Evolutionary conservation across 129 eudicot species (phyloP).

Genomic region (Pseudognaphalium luteoalbum): DNA sequence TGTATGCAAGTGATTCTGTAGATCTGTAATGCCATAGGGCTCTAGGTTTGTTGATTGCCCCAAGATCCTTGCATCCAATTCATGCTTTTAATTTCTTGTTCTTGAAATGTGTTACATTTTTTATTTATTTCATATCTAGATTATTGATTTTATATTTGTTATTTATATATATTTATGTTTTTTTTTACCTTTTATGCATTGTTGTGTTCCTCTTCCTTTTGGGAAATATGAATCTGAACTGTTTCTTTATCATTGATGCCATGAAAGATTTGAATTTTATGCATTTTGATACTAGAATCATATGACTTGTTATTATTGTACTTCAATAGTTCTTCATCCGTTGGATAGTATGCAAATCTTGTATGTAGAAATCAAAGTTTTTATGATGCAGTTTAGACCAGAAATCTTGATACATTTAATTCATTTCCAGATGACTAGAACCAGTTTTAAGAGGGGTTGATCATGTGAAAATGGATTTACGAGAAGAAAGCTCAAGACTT

Average conservation of each 20-base stretch:
- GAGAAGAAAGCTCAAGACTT: conserved; percentile 65
- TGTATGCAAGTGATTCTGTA: conserved; percentile 31
- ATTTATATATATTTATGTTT: not conserved
- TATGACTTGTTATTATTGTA: not conserved
- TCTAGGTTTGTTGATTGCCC: conserved; percentile 27
- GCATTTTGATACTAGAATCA: conserved; percentile 12
- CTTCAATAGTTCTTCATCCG: not conserved
- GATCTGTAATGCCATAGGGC: conserved; percentile 42
- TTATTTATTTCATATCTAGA: not conserved
- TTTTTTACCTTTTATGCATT: conserved; percentile 6
- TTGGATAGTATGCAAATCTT: not conserved
- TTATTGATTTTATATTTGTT: conserved; percentile 11
- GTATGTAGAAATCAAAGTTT: not conserved
- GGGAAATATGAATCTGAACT: not conserved
- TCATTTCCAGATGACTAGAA: conserved; percentile 38
- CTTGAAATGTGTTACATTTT: not conserved
- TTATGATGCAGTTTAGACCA: conserved; percentile 14
- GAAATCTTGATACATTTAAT: conserved; percentile 23
- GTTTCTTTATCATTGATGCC: not conserved
- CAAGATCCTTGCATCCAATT: conserved; percentile 27
- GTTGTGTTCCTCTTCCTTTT: not conserved
- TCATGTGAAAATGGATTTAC: conserved; percentile 64
- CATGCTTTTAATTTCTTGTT: conserved; percentile 6
- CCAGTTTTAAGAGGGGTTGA: conserved; percentile 29
- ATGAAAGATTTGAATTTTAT: not conserved